These are phyloP conservation scores for Cymbopogon flexuosus DNA, from an alignment of 202 grass and related monocot genomes.

Conservation along the genomic window DNA sequence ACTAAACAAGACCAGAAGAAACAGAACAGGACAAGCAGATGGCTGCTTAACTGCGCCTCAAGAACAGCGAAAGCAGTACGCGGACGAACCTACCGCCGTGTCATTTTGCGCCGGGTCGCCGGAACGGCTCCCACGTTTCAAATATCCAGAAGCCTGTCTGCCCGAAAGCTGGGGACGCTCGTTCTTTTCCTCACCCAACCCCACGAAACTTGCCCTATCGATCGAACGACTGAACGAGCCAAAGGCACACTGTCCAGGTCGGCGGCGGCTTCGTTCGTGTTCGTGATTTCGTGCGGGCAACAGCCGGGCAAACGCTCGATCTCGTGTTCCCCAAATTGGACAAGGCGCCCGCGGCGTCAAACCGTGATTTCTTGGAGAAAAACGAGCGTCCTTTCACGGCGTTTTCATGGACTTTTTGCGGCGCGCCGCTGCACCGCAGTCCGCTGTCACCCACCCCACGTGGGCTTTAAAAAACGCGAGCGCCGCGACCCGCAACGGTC, in stretches of 20 bases:
- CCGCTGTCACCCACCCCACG: no score
- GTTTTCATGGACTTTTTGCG: no score
- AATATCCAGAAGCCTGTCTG: not conserved
- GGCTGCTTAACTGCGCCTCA: not conserved
- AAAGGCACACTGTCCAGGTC: not conserved
- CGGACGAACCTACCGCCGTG: not conserved
- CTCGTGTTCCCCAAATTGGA: not conserved
- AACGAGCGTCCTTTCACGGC: not conserved
- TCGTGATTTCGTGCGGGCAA: not conserved
- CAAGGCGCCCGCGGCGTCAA: no score
- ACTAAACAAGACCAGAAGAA: no score
- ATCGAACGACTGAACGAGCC: not conserved
- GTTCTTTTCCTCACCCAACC: slow-evolving; percentile 25
- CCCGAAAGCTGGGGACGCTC: not conserved
- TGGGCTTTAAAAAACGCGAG: not conserved
- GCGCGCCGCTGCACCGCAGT: not conserved
- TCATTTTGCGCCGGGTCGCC: slow-evolving; percentile 1
- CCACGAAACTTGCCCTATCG: slow-evolving; percentile 22
- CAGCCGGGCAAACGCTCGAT: not conserved
- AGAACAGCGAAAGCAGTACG: not conserved
- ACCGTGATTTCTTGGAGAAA: not conserved
- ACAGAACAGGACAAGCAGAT: not conserved
- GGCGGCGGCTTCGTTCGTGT: not conserved
- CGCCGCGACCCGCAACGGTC: slow-evolving; percentile 38
- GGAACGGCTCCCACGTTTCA: not conserved